Percentiles rank a stretch among this genome's conserved stretches.
Evolutionary conservation across 2,329 filamentous ascomycete genomes (phyloP).

Genomic region (Alternaria sp.): DNA sequence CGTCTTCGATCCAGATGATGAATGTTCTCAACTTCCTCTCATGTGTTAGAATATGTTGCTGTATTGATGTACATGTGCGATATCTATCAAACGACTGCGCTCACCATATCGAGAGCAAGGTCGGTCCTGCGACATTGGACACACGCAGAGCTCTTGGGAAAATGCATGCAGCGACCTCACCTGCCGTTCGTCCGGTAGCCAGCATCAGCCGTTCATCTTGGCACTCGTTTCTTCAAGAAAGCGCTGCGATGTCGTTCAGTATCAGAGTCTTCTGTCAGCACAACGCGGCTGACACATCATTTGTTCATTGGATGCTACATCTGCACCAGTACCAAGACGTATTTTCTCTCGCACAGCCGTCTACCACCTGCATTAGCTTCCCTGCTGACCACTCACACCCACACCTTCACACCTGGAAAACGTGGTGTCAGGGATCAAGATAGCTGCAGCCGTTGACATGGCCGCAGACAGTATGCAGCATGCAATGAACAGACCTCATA

Average conservation of each 20-base stretch:
- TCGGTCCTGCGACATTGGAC: neutral
- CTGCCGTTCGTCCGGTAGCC: neutral
- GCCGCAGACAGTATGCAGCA: neutral
- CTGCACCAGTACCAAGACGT: conserved; percentile 1
- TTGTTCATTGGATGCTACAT: conserved; percentile 4
- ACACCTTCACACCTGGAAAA: neutral
- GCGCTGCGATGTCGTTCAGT: neutral
- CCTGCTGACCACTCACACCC: neutral
- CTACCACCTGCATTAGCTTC: conserved; percentile 1
- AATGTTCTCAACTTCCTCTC: neutral
- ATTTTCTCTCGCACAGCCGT: conserved; percentile 2
- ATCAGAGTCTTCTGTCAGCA: conserved; percentile 2
- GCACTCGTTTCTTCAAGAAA: neutral
- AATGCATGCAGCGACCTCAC: neutral
- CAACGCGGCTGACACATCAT: conserved; percentile 5
- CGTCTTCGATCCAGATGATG: neutral
- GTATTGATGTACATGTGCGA: neutral
- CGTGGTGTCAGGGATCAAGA: conserved; percentile 1
- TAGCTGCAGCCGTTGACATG: neutral
- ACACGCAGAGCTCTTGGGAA: neutral
- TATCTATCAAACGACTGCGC: neutral
- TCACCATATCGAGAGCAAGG: neutral
- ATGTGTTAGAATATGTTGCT: neutral
- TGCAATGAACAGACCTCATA: neutral
- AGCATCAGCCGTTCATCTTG: neutral